These are phyloP conservation scores for Populus deltoides DNA, from an alignment of 345 rosid genomes.

Conservation along the genomic window DNA sequence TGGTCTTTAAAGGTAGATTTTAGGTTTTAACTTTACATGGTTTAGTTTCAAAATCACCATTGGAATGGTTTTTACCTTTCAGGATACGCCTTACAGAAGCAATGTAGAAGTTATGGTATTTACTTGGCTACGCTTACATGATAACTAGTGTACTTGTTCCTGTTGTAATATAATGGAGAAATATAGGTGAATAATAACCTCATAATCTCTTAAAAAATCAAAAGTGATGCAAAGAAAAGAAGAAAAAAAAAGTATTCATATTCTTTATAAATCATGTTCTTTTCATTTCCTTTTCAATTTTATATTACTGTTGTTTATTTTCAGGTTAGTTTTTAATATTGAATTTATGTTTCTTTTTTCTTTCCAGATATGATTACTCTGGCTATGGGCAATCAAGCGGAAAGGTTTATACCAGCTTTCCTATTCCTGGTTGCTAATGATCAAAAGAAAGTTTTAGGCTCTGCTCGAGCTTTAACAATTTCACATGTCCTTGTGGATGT, in stretches of 20 bases:
- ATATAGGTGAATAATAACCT: not conserved
- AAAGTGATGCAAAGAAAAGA: not conserved
- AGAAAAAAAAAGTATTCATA: not conserved
- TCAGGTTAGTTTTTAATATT: constrained; percentile 12
- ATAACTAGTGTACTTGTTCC: not conserved
- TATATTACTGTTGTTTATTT: not conserved
- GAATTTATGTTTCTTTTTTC: constrained; percentile 19
- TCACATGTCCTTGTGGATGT: not conserved
- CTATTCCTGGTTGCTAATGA: constrained; percentile 17
- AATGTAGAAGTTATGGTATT: not conserved
- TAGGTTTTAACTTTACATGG: not conserved
- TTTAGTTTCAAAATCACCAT: not conserved
- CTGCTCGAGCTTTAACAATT: not conserved
- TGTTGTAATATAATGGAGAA: not conserved
- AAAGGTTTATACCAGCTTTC: constrained; percentile 48
- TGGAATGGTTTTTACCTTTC: not conserved
- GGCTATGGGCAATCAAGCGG: constrained; percentile 96
- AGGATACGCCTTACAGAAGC: not conserved
- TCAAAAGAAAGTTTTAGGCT: not conserved
- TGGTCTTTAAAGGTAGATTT: not conserved
- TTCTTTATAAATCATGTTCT: not conserved
- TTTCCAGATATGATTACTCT: constrained; percentile 87
- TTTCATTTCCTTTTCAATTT: not conserved
- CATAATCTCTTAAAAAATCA: not conserved
- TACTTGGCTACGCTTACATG: not conserved